Evolutionary conservation across 1,139 yeast genomes (phyloP).

Genomic region (Magnusiomyces magnusii): DNA sequence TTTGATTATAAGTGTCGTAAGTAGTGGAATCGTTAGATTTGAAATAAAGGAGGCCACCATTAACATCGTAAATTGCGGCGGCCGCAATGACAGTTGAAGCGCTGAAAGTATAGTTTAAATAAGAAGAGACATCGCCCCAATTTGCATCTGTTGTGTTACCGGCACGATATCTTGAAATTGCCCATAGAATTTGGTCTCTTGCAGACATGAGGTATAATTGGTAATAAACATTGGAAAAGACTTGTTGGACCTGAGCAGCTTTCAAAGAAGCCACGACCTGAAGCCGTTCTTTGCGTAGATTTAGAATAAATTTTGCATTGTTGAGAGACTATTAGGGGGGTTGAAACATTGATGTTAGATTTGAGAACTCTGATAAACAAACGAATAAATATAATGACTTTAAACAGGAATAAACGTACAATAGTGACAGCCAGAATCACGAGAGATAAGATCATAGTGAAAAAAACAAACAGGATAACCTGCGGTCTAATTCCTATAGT

Average conservation of each 20-base stretch:
- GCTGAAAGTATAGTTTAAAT: constrained; percentile 44
- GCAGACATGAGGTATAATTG: constrained; percentile 65
- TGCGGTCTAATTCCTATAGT: constrained; percentile 46
- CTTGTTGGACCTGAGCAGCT: constrained; percentile 69
- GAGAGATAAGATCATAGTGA: constrained; percentile 69
- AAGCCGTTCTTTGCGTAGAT: constrained; percentile 60
- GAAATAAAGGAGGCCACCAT: constrained; percentile 34
- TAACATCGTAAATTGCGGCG: constrained; percentile 60
- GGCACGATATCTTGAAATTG: constrained; percentile 57
- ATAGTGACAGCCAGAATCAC: constrained; percentile 70
- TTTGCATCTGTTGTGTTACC: constrained; percentile 55
- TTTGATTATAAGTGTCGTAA: constrained; percentile 1
- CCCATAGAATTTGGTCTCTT: constrained; percentile 50
- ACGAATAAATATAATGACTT: constrained; percentile 10
- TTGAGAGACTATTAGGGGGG: constrained; percentile 47
- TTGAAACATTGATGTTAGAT: constrained; percentile 5
- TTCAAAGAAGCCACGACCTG: constrained; percentile 74
- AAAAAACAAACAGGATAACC: constrained; percentile 68
- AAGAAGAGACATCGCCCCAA: constrained; percentile 41
- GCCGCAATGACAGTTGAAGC: constrained; percentile 43
- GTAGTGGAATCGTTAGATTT: constrained; percentile 29
- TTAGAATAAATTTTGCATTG: constrained; percentile 56
- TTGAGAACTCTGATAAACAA: constrained; percentile 13
- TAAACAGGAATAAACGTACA: constrained; percentile 23
- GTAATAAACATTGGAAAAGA: constrained; percentile 53